Conservation (phyloP, 495 filamentous ascomycete genomes). For the Cudoniella acicularis region DNA sequence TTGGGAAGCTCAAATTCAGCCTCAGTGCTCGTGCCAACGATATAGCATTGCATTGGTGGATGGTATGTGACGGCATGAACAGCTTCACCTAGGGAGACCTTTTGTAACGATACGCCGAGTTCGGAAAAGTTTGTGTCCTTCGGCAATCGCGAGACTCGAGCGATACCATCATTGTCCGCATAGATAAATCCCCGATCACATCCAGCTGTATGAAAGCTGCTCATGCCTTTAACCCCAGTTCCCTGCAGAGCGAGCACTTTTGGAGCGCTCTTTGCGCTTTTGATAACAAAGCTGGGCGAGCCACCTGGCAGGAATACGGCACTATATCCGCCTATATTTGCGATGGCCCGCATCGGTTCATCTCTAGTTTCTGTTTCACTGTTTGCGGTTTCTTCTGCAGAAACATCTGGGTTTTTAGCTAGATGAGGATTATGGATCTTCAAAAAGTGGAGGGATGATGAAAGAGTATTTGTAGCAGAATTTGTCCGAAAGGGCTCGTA, state of each 20-base stretch:
- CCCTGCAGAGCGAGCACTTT: slow-evolving; percentile 68
- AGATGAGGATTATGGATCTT: slow-evolving; percentile 66
- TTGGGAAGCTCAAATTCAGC: slow-evolving; percentile 78
- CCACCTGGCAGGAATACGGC: slow-evolving; percentile 76
- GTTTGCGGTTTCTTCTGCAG: slow-evolving; percentile 17
- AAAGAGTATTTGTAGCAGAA: slow-evolving; percentile 27
- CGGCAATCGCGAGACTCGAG: slow-evolving; percentile 67
- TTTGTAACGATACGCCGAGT: slow-evolving; percentile 64
- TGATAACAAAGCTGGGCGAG: slow-evolving; percentile 75
- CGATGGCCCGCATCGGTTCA: slow-evolving; percentile 26
- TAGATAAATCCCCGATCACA: slow-evolving; percentile 81
- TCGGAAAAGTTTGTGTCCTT: slow-evolving; percentile 59
- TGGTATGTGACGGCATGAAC: slow-evolving; percentile 75
- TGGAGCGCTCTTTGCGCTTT: slow-evolving; percentile 68
- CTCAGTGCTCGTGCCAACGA: slow-evolving; percentile 62
- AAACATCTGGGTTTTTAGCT: slow-evolving; percentile 45
- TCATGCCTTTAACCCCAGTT: slow-evolving; percentile 59
- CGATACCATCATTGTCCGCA: slow-evolving; percentile 60
- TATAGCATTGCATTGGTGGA: slow-evolving; percentile 65
- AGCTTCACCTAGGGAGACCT: slow-evolving; percentile 64
- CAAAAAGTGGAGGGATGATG: slow-evolving; percentile 61
- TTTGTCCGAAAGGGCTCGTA: slow-evolving; percentile 71
- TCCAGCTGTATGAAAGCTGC: slow-evolving; percentile 65
- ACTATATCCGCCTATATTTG: slow-evolving; percentile 68
- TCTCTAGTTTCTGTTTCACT: slow-evolving; percentile 6